Evolutionary conservation across 2,329 filamentous ascomycete genomes (phyloP), one percentile per base, ranked within the genome.

Genomic region (Diaporthe vexans): DNA sequence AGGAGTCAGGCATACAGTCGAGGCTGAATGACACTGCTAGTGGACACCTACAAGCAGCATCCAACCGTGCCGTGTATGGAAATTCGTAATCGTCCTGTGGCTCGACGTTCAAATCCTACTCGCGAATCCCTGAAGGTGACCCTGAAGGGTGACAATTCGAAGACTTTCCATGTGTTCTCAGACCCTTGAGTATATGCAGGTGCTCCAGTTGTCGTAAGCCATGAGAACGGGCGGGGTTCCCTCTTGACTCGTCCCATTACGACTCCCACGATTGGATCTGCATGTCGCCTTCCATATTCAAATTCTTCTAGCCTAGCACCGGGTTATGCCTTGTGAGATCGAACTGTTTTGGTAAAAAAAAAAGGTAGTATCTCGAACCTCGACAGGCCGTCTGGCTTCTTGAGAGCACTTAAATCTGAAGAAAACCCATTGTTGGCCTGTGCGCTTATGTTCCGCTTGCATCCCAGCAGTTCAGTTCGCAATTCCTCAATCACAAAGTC

Each of bases 181-280:
- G 61, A 51, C 43, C 61, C 43, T 35, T 33, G 43, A 21, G 43
- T 10, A 37, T 6, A 67, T 67, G 43, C 43, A 51, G 21, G 19
- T n/a, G 43, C 40, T 52, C 26, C 11, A 24, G 40, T 33, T 33
- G 59, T 48, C 19, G 59, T 65, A 33, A 13, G 59, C 13, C 21
- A 48, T 4, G 9, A 37, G 61, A 51, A 67, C 43, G 19, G 61
- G 61, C 21, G 26, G 61, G 61, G 43, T 35, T 24, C 61, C 61
- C 35, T n/a, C 61, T 67, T 67, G 61, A 51, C 61, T 51, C 61
- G 43, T 35, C 61, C 61, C 43, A 67, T 35, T 67, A 51, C 43
- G 61, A 67, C 61, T 67, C 0, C 43, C 29, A 51, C 26, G 29
- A 35, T n/a, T 4, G 43, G 61, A 67, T 67, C 61, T 35, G 61